Percentiles rank a stretch among this genome's conserved stretches.
phyloP scores from a whole-genome alignment of 768 basidiomycete species.

The Multifurca ochricompacta region DNA sequence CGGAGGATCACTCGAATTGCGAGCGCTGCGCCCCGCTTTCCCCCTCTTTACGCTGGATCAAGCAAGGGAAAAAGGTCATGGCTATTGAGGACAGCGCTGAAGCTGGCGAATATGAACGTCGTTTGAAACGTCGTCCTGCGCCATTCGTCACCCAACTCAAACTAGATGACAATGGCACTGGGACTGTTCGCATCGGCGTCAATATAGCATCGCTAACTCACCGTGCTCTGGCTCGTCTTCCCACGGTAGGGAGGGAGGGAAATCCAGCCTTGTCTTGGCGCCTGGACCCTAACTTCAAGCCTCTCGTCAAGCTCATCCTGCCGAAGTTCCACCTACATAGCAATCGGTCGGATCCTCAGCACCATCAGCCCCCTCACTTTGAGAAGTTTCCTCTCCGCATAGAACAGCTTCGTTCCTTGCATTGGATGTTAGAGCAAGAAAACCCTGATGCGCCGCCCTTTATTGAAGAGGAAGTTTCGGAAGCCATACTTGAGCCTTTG shows the following conservation, averaged over 20 bases:
- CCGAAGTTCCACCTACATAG: slow-evolving; percentile 65
- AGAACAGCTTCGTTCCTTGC: slow-evolving; percentile 84
- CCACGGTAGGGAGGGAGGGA: slow-evolving; percentile 38
- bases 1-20: slow-evolving; percentile 47
- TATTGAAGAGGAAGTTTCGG: slow-evolving; percentile 90
- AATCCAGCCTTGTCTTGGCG: slow-evolving; percentile 63
- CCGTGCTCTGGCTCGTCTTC: slow-evolving; percentile 75
- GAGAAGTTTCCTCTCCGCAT: slow-evolving; percentile 54
- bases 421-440: slow-evolving; percentile 90
- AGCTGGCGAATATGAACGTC: slow-evolving; percentile 84
- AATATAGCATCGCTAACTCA: slow-evolving; percentile 85
- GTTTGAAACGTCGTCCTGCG: slow-evolving; percentile 76
- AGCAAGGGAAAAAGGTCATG: slow-evolving; percentile 45
- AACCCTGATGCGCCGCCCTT: slow-evolving; percentile 56
- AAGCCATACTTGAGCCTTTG: slow-evolving; percentile 76
- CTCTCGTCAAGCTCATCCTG: slow-evolving; percentile 47
- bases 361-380: slow-evolving; percentile 75
- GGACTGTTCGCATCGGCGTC: slow-evolving; percentile 75
- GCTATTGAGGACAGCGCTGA: slow-evolving; percentile 80
- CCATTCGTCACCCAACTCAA: slow-evolving; percentile 84
- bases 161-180: slow-evolving; percentile 51
- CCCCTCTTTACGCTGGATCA: slow-evolving; percentile 72
- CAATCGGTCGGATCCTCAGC: slow-evolving; percentile 65
- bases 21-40: slow-evolving; percentile 74
- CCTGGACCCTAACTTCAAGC: slow-evolving; percentile 69